These are phyloP conservation scores for Casuarina glauca DNA, from an alignment of 306 rosid species.

Conservation along the genomic window DNA sequence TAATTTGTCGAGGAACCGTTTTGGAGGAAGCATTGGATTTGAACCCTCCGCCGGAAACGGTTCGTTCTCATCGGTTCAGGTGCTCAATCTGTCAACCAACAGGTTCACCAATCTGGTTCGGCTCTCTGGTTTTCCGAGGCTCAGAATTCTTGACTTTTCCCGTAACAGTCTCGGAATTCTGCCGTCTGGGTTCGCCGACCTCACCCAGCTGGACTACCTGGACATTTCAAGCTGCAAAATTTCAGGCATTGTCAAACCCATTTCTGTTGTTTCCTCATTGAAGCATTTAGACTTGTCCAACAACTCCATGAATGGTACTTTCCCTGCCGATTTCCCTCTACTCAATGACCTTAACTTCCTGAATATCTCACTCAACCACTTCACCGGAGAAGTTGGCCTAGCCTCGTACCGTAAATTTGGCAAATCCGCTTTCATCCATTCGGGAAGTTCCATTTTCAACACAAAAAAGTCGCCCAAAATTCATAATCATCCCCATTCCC, in stretches of 20 bases:
- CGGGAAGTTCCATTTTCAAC: slow-evolving; percentile 43
- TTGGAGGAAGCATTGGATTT: slow-evolving; percentile 66
- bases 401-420: slow-evolving; percentile 48
- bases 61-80: slow-evolving; percentile 48
- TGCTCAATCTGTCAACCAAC: slow-evolving; percentile 71
- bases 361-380: slow-evolving; percentile 68
- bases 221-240: slow-evolving; percentile 68
- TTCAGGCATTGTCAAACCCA: slow-evolving; percentile 52
- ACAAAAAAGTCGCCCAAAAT: slow-evolving; percentile 30
- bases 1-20: slow-evolving; percentile 59
- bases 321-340: slow-evolving; percentile 83
- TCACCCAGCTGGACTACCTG: slow-evolving; percentile 46
- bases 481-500: slow-evolving; percentile 4
- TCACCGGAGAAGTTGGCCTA: slow-evolving; percentile 31
- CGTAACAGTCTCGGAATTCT: slow-evolving; percentile 45
- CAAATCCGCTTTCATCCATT: slow-evolving; percentile 55
- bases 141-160: slow-evolving; percentile 65
- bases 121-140: slow-evolving; percentile 53
- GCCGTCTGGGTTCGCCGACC: slow-evolving; percentile 56
- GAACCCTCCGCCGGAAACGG: slow-evolving; percentile 28
- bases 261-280: slow-evolving; percentile 51
- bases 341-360: slow-evolving; percentile 43
- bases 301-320: slow-evolving; percentile 64
- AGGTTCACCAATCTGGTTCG: slow-evolving; percentile 64
- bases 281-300: slow-evolving; percentile 63